Evolutionary conservation across 768 basidiomycete genomes (phyloP), one percentile per base, ranked within the genome.

Genomic region (Russula sp.): DNA sequence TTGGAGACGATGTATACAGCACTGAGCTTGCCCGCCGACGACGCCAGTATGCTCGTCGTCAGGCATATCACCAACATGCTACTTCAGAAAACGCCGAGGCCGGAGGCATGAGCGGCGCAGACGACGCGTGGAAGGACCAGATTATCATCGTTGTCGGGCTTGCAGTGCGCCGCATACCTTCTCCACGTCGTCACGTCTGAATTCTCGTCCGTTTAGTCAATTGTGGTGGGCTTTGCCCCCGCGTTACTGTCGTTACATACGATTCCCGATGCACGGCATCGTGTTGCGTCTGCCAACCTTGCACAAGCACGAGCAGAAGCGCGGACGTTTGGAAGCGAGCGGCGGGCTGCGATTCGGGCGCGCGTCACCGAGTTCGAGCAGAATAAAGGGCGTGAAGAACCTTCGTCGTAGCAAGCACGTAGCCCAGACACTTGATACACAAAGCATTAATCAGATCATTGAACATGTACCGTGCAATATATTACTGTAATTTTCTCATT

Each of bases 251-350:
- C 72, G 73, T 48, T 76, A 72, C 46, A 70, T 71, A 57, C 67
- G 54, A 67, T 75, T 4, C 70, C 77, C 16, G 80, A 82, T 42
- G 76, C 76, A 65, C 74, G 73, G 0, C 87, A 89, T 67, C 73
- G 73, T 14, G 74, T 75, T 3, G 89, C 88, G 0, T 81, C 79
- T 1, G 73, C 75, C 10, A 87, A 87, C 66, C 80, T 89, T 22
- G 79, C 83, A 0, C 79, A 82, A 62, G 88, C 86, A 5, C 79
- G 84, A 20, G 71, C 73, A 16, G 87, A 87, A 40, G 85, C 86
- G 8, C 74, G 77, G 49, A 79, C 83, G 66, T 72, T 80, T 46
- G 87, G 88, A 0, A 78, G 76, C 46, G 80, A 83, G 65, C 75
- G 86, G 57, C 77, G 85, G 54, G 74, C 73, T 50, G 79, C 79